Base-by-base conservation (phyloP, 345 rosid genomes). In the Cardamine resedifolia region DNA sequence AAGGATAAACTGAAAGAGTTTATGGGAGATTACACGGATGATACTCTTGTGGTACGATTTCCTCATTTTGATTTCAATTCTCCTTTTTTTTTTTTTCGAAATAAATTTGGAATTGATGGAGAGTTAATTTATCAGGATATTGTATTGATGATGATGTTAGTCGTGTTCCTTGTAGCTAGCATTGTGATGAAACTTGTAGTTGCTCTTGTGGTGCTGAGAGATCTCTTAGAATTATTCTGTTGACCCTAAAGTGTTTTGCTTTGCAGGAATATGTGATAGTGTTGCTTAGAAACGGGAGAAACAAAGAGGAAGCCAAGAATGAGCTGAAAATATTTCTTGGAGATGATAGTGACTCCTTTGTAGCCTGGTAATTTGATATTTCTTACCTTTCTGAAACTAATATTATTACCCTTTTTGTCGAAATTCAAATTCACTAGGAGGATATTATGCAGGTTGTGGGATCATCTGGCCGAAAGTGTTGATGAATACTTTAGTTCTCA, bases 21-120 rank as follows among this genome's bases (percentile, higher is more conserved):
- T 77, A 90, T 96, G 98, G 98, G 95, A 47, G 92, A 96, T 72
- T 96, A 96, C 83, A 87, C 99, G 15, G 99, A 96, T 73, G 98
- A 96, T 66, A 89, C 84, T 55, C 99, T 96, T 19, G 98, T 92
- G 97, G 98, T 96, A 81, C 65, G 78, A 36, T 33, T 49, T 16
- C 18, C 16, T 64, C 57, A 16, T 23, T 44, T 2, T 38, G 20
- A 18, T 34, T 50, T 50, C 61, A 12, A 14, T 15, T 18, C 38
- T 30, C 61, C 14, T 14, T 20, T 50, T 6, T 15, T 26, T 48
- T 61, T 18, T 15, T 19, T 48, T 61, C 19, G 8, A 8, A 60
- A 31, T 21, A 5, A 50, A 23, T 16, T 58, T 11, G 21, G 44
- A 15, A 10, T 43, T 55, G 10, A 9, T 6, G 1, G 36, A 52